phyloP scores from a whole-genome alignment of 2,329 filamentous ascomycete genomes.

The Claviceps quebecensis region DNA sequence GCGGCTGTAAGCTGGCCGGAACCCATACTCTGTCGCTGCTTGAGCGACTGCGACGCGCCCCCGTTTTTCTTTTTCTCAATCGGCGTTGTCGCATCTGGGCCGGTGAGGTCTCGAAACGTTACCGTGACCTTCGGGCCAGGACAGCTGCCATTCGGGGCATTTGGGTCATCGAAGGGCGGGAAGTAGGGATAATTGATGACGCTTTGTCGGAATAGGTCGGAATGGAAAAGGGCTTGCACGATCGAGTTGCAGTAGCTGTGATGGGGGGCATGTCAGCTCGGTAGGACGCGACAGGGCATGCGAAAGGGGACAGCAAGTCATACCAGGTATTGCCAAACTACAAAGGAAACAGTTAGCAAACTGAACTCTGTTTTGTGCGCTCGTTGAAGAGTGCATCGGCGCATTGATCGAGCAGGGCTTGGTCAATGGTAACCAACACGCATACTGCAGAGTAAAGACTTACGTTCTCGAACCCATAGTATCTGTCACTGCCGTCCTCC shows the following conservation, averaged over 20 bases:
- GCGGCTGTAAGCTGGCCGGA: conserved; percentile 39
- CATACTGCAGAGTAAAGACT: conserved; percentile 21
- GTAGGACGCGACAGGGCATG: no score
- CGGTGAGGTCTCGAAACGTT: conserved; percentile 43
- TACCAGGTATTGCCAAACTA: conserved; percentile 98
- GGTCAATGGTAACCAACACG: background rate
- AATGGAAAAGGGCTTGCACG: conserved; percentile 93
- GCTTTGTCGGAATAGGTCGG: conserved; percentile 81
- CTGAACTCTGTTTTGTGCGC: background rate
- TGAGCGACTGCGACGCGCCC: conserved; percentile 40
- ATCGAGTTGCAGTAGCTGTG: conserved; percentile 95
- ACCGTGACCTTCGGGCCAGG: conserved; percentile 41
- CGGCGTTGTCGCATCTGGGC: conserved; percentile 26
- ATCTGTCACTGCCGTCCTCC: conserved; percentile 88
- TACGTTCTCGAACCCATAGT: conserved; percentile 97
- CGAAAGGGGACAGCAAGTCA: conserved; percentile 3
- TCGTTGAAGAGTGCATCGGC: background rate
- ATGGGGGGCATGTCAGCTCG: background rate
- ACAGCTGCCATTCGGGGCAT: conserved; percentile 47
- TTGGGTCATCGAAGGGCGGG: conserved; percentile 53
- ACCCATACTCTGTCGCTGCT: conserved; percentile 40
- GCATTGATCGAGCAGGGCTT: background rate
- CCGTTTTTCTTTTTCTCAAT: conserved; percentile 37
- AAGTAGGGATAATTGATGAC: conserved; percentile 79
- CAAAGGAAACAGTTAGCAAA: conserved; percentile 1